Base-by-base conservation (phyloP, 2,329 filamentous ascomycete species). In the Colletotrichum tropicicola region DNA sequence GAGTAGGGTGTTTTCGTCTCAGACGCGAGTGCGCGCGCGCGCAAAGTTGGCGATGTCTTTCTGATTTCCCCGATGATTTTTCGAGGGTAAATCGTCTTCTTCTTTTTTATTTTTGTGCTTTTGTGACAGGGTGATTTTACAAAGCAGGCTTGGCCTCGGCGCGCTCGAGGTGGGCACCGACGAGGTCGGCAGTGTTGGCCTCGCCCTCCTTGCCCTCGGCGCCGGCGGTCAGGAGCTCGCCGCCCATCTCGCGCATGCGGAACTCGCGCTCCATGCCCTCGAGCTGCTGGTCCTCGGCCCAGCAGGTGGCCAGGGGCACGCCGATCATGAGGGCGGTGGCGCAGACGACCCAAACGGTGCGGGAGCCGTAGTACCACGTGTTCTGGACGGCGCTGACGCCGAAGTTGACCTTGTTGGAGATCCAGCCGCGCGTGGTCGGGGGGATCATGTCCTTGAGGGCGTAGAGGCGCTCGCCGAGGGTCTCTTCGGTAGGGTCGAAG, bases 211-310 rank as follows among this genome's bases (percentile, higher is more conserved):
- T 71, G 56, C 73, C 73, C 53, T 77, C 79, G 5, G 74, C 71
- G 35, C 82, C 83, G 12, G 81, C 83, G 12, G 85, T 87, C 66
- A 89, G 73, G 37, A 89, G 77, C 57, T 97, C 93, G 75, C 92
- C 91, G 68, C 93, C 93, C 74, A 92, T 89, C 87, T 97, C 93
- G 79, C 96, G 92, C 93, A 97, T 96, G 79, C 92, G 90, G 88
- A 94, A 94, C 84, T 98, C 95, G 80, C 94, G 90, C 89, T 99
- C 96, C 93, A 98, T 97, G 84, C 97, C 95, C 70, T 95, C 86
- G 78, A 97, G 89, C 84, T 97, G 93, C 86, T 98, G 94, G 85
- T 99, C 96, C 85, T 99, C 96, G 69, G 92, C 90, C 77, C 94
- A 95, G 63, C 94, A 95, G 71, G 99, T 85, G 64, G 94, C 94